Evolutionary conservation across 305 asterid genomes (phyloP).

Genomic region (Solanum hybrid): DNA sequence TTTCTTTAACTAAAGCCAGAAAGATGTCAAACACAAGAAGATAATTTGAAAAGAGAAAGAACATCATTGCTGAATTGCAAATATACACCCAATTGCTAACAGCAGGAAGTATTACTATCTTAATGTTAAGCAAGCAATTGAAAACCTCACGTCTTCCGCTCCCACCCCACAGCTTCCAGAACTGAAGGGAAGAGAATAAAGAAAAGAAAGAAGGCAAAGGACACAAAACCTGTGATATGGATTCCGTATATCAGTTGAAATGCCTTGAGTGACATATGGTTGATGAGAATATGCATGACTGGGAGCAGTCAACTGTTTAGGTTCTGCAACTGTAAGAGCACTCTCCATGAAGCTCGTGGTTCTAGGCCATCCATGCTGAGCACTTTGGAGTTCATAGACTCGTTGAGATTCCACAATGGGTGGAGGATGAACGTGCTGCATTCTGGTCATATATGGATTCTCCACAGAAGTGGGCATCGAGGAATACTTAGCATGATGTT

Average conservation of each 20-base stretch:
- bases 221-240: conserved; percentile 35
- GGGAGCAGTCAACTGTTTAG: conserved; percentile 22
- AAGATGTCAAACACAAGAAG: background rate
- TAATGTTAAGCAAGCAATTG: background rate
- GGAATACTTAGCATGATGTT: conserved; percentile 16
- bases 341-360: background rate
- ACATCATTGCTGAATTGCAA: background rate
- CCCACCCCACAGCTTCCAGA: background rate
- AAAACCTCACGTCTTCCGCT: background rate
- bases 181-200: background rate
- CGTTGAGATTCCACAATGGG: conserved; percentile 9
- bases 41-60: background rate
- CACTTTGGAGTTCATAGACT: conserved; percentile 11
- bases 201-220: background rate
- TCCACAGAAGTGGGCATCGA: conserved; percentile 10
- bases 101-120: background rate
- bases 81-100: background rate
- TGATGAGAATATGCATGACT: conserved; percentile 17
- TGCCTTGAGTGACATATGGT: conserved; percentile 13
- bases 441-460: conserved; percentile 19
- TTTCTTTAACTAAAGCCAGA: background rate
- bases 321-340: conserved; percentile 11
- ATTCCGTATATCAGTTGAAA: background rate
- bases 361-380: conserved; percentile 27
- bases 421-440: conserved; percentile 17